phyloP scores from a whole-genome alignment of 176 grass and related monocot species.

The Thinopyrum elongatum region DNA sequence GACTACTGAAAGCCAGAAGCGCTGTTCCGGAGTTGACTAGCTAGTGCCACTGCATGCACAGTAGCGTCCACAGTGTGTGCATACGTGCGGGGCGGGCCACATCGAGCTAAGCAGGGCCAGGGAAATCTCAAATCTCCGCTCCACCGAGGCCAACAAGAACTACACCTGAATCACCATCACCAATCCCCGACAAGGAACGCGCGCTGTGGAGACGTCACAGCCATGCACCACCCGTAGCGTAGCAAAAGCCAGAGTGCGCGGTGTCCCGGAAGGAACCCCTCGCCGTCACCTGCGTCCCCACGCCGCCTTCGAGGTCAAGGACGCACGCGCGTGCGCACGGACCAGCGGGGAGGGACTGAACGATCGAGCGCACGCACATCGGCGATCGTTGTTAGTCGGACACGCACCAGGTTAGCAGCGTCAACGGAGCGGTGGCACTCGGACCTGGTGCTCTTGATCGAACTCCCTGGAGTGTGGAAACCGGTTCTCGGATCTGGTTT shows the following conservation, averaged over 20 bases:
- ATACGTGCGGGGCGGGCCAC: background rate
- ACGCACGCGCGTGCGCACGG: too few relatives aligned
- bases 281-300: background rate
- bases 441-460: too few relatives aligned
- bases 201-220: background rate
- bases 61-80: background rate
- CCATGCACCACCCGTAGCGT: too few relatives aligned
- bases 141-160: background rate
- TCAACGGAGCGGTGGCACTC: too few relatives aligned
- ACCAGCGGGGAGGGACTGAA: too few relatives aligned
- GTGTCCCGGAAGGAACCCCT: background rate
- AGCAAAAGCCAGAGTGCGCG: background rate
- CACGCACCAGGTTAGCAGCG: too few relatives aligned
- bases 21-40: slow-evolving; percentile 13
- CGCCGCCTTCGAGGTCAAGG: too few relatives aligned
- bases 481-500: too few relatives aligned
- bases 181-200: background rate
- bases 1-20: background rate
- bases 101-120: background rate
- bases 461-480: too few relatives aligned
- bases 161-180: slow-evolving; percentile 15
- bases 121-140: slow-evolving; percentile 7
- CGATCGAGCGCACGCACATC: too few relatives aligned
- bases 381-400: too few relatives aligned
- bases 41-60: background rate